These are phyloP conservation scores for Capsicum pubescens DNA, from an alignment of 257 asterid genomes.

Conservation along the genomic window DNA sequence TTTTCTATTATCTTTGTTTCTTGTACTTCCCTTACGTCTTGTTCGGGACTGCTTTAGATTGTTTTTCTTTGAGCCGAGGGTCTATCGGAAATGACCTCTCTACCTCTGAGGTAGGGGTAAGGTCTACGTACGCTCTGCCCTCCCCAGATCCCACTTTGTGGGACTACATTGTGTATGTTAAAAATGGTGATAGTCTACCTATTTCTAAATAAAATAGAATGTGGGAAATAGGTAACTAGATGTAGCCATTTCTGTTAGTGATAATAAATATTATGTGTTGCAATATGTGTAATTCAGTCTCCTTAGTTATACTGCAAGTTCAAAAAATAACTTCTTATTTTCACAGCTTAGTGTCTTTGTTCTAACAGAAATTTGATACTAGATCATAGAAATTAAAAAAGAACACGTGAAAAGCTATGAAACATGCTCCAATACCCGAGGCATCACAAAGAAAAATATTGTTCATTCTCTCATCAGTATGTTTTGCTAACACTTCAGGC, in stretches of 20 bases:
- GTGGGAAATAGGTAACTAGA: neutral
- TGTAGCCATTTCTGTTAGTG: constrained; percentile 5
- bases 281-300: neutral
- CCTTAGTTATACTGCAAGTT: neutral
- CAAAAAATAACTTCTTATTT: neutral
- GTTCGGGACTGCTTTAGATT: no score
- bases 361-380: neutral
- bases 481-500: constrained; percentile 11
- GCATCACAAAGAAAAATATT: neutral
- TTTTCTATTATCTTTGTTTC: neutral
- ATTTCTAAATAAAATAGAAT: neutral
- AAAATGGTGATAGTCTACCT: no score
- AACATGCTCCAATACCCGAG: neutral
- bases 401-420: neutral
- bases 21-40: no score
- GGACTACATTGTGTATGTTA: no score
- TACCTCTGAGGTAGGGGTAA: no score
- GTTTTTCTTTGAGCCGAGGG: no score
- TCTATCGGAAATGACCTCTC: no score
- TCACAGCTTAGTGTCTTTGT: neutral
- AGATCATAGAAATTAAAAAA: neutral
- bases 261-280: neutral
- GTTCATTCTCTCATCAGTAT: neutral
- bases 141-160: no score
- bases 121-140: no score